phyloP scores from a whole-genome alignment of 1,284 basidiomycete species.

The Cryptococcus amylolentus region DNA sequence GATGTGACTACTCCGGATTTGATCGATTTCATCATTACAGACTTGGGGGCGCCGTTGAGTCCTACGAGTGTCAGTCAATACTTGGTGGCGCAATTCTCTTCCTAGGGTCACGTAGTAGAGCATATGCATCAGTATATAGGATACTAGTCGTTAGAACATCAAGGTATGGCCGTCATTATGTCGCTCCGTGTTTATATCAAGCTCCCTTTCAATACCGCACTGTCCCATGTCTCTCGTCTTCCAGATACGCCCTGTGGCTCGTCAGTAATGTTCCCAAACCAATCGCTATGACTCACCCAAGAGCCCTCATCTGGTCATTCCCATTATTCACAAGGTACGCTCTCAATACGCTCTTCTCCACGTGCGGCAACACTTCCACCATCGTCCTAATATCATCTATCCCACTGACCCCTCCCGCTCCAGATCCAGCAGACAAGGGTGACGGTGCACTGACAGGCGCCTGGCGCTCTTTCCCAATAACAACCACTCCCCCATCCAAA shows the following conservation, averaged over 20 bases:
- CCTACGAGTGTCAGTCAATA: conserved; percentile 50
- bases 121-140: too few species aligned
- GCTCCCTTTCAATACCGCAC: conserved; percentile 32
- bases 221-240: conserved; percentile 75
- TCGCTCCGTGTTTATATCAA: too few species aligned
- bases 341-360: conserved; percentile 64
- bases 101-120: conserved; percentile 4
- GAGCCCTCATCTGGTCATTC: conserved; percentile 69
- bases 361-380: conserved; percentile 69
- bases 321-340: conserved; percentile 67
- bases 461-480: too few species aligned
- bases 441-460: neutral
- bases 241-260: conserved; percentile 65
- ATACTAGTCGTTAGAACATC: too few species aligned
- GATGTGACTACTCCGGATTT: conserved; percentile 52
- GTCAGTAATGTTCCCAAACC: neutral
- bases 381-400: conserved; percentile 59
- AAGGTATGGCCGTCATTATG: too few species aligned
- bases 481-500: neutral
- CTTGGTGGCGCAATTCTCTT: conserved; percentile 49
- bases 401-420: conserved; percentile 11
- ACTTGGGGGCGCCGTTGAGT: conserved; percentile 45
- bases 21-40: conserved; percentile 51
- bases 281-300: conserved; percentile 52
- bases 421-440: conserved; percentile 3